Conservation (phyloP, 345 rosid genomes). For the Hibiscus tridactylites region DNA sequence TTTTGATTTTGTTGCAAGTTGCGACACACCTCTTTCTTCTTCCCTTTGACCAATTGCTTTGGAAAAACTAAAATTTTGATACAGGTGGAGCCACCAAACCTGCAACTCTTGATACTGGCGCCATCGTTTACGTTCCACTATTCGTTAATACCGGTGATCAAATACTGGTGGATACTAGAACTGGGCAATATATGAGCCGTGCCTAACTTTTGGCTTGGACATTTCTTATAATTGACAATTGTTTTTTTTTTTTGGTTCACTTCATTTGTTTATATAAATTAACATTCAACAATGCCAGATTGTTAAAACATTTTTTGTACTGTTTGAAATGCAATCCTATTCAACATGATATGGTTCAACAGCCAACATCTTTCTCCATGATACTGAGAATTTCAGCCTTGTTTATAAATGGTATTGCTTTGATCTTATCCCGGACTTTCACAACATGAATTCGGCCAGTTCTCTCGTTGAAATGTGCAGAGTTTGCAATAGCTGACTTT, state of each 20-base stretch:
- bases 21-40: not conserved
- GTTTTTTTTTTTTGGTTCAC: not conserved
- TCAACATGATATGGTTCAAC: too few species aligned
- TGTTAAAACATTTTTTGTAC: not conserved
- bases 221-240: not conserved
- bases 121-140: slow-evolving; percentile 65
- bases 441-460: slow-evolving; percentile 4
- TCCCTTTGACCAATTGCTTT: not conserved
- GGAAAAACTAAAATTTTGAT: not conserved
- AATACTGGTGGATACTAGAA: slow-evolving; percentile 76
- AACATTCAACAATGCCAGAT: not conserved
- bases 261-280: not conserved
- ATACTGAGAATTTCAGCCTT: slow-evolving; percentile 12
- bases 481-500: not conserved
- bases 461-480: not conserved
- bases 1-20: not conserved
- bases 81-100: slow-evolving; percentile 88
- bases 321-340: too few species aligned
- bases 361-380: slow-evolving; percentile 1
- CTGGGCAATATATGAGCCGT: slow-evolving; percentile 76
- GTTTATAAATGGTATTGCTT: slow-evolving; percentile 9
- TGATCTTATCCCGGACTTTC: slow-evolving; percentile 8
- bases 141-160: slow-evolving; percentile 62
- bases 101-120: slow-evolving; percentile 79
- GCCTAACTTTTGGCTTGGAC: slow-evolving; percentile 26